Evolutionary conservation across 116 monocot species (phyloP), one percentile per base, ranked within the genome.

Genomic region (Thalassia testudinum): DNA sequence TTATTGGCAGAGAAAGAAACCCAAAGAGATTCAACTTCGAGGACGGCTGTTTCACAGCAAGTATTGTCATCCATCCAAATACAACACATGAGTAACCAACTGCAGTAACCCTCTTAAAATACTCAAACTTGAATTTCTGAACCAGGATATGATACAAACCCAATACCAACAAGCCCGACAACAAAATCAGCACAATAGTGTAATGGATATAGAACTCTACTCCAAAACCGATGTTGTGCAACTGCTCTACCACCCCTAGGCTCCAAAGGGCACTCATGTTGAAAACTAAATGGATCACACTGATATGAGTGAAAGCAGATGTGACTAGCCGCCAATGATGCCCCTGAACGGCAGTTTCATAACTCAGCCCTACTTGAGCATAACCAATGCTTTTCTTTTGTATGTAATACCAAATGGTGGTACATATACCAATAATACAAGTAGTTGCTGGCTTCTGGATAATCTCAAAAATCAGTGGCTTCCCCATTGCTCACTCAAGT

Each of bases 211-310:
- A 95, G 52, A 74, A 87, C 64, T 76, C 71, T 1, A 81, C 56
- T 8, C 95, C 95, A 24, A 95, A 74, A 28, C 81, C 84, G 15
- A 79, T 53, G 20, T 73, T 61, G 11, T 42, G 63, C 50, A 85
- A 58, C 49, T 87, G 88, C 52, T 84, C 88, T 1, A 88, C 61
- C 2, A 72, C 56, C 14, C 89, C 89, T 42, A 97, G 74, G 47
- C 88, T 97, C 95, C 95, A 97, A n/a, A 97, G 74, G 1, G 95
- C 88, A 26, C 82, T 85, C 85, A 85, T 85, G 72, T 88, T 97
- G 65, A 97, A 97, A n/a, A 87, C 69, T 37, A 97, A 30, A 63
- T 97, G 95, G 26, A 97, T 53, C 1, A 82, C 67, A 37, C 85
- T 97, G 47, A 97, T 73, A 56, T 97, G 95, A 25, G 95, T 88